Evolutionary conservation across 345 rosid species (phyloP).

Genomic region (Cardamine resedifolia): DNA sequence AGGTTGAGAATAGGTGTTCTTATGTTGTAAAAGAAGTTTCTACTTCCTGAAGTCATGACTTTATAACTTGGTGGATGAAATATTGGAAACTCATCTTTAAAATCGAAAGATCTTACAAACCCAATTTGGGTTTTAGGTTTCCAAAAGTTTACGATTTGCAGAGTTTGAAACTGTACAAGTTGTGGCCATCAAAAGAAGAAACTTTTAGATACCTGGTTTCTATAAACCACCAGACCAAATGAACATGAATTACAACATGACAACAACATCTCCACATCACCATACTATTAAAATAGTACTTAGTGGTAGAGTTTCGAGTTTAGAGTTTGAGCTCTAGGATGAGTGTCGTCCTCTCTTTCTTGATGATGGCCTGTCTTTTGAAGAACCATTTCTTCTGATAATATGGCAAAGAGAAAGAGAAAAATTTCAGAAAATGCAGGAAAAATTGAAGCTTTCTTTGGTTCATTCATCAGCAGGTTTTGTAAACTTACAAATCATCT

Average conservation of each 20-base stretch:
- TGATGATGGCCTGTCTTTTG: constrained; percentile 28
- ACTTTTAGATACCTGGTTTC: constrained; percentile 23
- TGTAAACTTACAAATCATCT: constrained; percentile 53
- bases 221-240: constrained; percentile 22
- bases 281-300: not conserved
- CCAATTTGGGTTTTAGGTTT: constrained; percentile 12
- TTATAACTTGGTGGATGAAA: not conserved
- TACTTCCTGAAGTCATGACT: not conserved
- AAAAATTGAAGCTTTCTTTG: not conserved
- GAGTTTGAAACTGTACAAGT: constrained; percentile 30
- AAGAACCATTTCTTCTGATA: constrained; percentile 37
- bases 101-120: constrained; percentile 6
- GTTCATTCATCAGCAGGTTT: constrained; percentile 7
- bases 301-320: not conserved
- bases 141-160: constrained; percentile 8
- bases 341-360: constrained; percentile 31
- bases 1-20: not conserved
- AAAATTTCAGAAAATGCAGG: not conserved
- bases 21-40: not conserved
- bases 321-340: constrained; percentile 10
- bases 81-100: not conserved
- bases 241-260: constrained; percentile 20
- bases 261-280: constrained; percentile 18
- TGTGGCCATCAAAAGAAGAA: constrained; percentile 26
- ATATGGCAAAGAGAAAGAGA: not conserved